Base-by-base conservation (phyloP, 176 grass and related monocot species). In the Ensete ventricosum region DNA sequence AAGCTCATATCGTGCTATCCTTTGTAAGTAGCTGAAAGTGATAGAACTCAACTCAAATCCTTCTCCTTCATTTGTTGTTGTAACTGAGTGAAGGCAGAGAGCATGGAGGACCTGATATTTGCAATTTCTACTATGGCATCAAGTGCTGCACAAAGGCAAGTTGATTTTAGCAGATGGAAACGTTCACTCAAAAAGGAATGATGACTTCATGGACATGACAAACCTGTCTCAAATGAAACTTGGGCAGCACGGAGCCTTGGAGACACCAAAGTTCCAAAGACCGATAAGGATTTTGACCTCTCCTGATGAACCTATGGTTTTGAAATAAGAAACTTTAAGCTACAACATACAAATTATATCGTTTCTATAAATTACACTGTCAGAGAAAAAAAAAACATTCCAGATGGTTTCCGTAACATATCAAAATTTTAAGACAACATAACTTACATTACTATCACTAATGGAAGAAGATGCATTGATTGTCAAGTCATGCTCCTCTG, bases 171-270 rank as follows among this genome's bases (percentile, higher is more conserved):
- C 16, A 9, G 29, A 21, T 24, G 52, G 0, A 48, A 52, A 7
- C 29, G 19, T 50, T 25, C 9, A 10, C 17, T 9, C 1, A 0
- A 24, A n/a, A 14, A n/a, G 27, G 11, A 57, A 14, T 14, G 25
- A 27, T 9, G 12, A 55, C 8, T 27, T 48, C 53, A 9, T 72
- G 66, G 51, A 87, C 80, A 9, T 73, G 24, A 2, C 50, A 20
- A 81, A 93, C 94, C 94, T 91, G 84, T 89, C 77, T 98, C 88
- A 64, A 98, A 98, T 73, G 94, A 98, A 83, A 84, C 71, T 82
- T 98, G 94, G 13, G 94, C 59, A 19, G 86, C 74, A 50, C 84
- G 84, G 54, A 98, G 86, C 78, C 93, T 98, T 55, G 90, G 90
- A 63, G 88, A 91, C 27, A 98, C 82, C 77, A 98, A 55, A 67